A percentile compares a stretch with the other conserved stretches of the same genome.
These are phyloP conservation scores for Macroventuria anomochaeta DNA, from an alignment of 2,329 filamentous ascomycete genomes.

Conservation along the genomic window DNA sequence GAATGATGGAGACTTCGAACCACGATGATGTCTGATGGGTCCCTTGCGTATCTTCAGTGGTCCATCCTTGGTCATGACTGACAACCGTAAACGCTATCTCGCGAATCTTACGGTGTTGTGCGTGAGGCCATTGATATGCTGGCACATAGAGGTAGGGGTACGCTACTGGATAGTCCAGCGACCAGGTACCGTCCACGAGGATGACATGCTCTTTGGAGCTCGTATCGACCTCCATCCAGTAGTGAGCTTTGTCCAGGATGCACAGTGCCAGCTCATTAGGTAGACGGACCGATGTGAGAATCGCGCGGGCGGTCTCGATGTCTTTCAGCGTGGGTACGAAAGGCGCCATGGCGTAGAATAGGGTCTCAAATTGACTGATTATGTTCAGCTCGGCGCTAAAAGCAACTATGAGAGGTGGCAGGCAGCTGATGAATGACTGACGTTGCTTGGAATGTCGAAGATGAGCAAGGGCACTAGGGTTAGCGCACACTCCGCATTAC, in stretches of 20 bases:
- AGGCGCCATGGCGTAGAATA: neutral
- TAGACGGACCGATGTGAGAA: slow-evolving; percentile 16
- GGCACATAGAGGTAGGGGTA: slow-evolving; percentile 13
- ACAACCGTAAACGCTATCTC: slow-evolving; percentile 26
- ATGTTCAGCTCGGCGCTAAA: neutral
- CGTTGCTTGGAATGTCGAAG: slow-evolving; percentile 1
- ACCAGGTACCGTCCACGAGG: slow-evolving; percentile 14
- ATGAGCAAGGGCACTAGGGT: slow-evolving; percentile 2
- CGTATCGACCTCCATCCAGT: slow-evolving; percentile 16
- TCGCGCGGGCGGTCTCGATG: slow-evolving; percentile 2
- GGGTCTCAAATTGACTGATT: too few species aligned
- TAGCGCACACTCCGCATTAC: slow-evolving; percentile 8
- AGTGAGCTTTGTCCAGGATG: slow-evolving; percentile 25
- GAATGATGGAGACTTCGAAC: slow-evolving; percentile 27
- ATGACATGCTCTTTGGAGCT: neutral
- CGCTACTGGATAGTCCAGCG: slow-evolving; percentile 11
- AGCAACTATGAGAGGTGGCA: neutral
- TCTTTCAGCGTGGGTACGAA: slow-evolving; percentile 7
- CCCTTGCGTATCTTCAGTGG: slow-evolving; percentile 19
- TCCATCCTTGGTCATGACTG: slow-evolving; percentile 35
- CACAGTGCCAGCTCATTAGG: slow-evolving; percentile 24
- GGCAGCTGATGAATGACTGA: slow-evolving; percentile 1
- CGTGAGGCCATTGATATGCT: neutral
- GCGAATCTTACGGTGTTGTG: slow-evolving; percentile 14
- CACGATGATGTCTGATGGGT: slow-evolving; percentile 30